A percentile compares a stretch with the other conserved stretches of the same genome.
Evolutionary conservation across 352 stramenopile species (phyloP).

Genomic region (Thalassiosira sp.): DNA sequence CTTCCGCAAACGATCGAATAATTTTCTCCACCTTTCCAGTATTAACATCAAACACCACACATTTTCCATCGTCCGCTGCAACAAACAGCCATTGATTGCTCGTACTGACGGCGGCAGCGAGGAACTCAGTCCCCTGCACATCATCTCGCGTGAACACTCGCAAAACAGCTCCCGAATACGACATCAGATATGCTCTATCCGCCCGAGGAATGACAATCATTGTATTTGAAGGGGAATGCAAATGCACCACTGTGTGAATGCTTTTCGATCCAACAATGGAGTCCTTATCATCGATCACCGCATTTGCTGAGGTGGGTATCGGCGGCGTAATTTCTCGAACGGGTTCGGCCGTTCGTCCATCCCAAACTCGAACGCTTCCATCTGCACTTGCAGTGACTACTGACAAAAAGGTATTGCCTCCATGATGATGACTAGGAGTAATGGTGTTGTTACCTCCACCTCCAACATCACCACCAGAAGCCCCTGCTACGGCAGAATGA

Average conservation of each 20-base stretch:
- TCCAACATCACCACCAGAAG: background rate
- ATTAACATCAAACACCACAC: constrained; percentile 63
- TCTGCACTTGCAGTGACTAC: constrained; percentile 90
- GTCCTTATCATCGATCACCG: constrained; percentile 20
- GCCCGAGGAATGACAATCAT: constrained; percentile 89
- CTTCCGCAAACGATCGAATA: constrained; percentile 62
- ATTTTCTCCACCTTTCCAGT: constrained; percentile 57
- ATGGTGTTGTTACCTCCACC: too few species aligned
- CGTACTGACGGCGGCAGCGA: constrained; percentile 79
- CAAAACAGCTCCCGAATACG: constrained; percentile 71
- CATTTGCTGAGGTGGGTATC: constrained; percentile 43
- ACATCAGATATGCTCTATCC: constrained; percentile 85
- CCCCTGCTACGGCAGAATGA: background rate
- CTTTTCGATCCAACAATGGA: constrained; percentile 43
- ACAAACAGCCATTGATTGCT: constrained; percentile 67
- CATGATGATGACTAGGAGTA: constrained; percentile 19
- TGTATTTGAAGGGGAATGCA: constrained; percentile 80
- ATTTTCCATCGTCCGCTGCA: constrained; percentile 61
- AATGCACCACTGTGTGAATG: constrained; percentile 71
- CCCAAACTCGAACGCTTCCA: constrained; percentile 91
- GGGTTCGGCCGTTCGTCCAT: constrained; percentile 86
- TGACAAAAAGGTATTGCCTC: constrained; percentile 39
- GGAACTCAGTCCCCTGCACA: constrained; percentile 84
- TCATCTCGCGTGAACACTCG: constrained; percentile 54
- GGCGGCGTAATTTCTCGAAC: constrained; percentile 58